These are phyloP conservation scores for Serendipita sp. DNA, from an alignment of 768 basidiomycete species.

Conservation along the genomic window DNA sequence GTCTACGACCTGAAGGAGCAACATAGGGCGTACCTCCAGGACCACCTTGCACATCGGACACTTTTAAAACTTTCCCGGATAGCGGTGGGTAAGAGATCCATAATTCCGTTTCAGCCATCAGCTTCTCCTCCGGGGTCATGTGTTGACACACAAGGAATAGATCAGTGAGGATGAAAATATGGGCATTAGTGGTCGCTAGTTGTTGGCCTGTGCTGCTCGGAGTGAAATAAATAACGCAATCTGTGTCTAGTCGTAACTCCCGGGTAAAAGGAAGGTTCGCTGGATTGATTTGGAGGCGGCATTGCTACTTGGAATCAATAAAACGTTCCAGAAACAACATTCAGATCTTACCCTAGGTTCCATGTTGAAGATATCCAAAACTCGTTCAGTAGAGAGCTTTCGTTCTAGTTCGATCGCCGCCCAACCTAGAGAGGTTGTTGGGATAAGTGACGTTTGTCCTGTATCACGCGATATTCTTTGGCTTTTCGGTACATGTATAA, in stretches of 20 bases:
- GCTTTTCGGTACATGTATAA: constrained; percentile 19
- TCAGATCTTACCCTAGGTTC: constrained; percentile 50
- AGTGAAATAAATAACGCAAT: constrained; percentile 59
- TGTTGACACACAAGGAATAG: constrained; percentile 81
- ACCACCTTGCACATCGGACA: constrained; percentile 38
- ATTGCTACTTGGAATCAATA: constrained; percentile 37
- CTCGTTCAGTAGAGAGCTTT: constrained; percentile 55
- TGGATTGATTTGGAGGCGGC: constrained; percentile 79
- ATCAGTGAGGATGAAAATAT: constrained; percentile 82
- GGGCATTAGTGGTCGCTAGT: constrained; percentile 58
- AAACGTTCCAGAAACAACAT: constrained; percentile 2
- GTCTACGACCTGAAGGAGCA: not conserved
- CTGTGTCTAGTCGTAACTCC: constrained; percentile 52
- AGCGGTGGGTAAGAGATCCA: constrained; percentile 89
- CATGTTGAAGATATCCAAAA: constrained; percentile 93
- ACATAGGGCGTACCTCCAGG: constrained; percentile 25
- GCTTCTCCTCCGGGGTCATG: constrained; percentile 50
- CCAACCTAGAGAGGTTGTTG: constrained; percentile 29
- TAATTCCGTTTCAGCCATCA: constrained; percentile 43
- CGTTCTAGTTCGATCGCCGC: constrained; percentile 67
- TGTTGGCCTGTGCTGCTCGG: constrained; percentile 55
- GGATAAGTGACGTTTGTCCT: constrained; percentile 35
- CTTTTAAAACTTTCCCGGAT: constrained; percentile 79
- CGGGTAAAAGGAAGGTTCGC: constrained; percentile 63
- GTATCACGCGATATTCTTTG: constrained; percentile 47